Evolutionary conservation across 257 asterid species (phyloP).

Genomic region (Solanum rostratum): DNA sequence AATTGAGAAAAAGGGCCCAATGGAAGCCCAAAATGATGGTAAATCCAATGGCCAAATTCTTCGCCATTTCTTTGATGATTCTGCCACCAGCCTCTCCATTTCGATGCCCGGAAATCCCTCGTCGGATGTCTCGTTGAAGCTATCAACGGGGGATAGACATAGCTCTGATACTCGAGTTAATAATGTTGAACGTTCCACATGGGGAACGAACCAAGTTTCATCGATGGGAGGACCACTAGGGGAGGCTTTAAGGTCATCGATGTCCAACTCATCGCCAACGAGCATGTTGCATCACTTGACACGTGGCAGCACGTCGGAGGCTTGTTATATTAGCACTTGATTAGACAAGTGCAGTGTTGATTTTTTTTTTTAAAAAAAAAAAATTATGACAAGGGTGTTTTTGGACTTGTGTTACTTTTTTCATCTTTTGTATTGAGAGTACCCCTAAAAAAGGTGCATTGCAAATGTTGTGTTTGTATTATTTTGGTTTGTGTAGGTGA

Average conservation of each 20-base stretch:
- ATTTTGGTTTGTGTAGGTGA: neutral
- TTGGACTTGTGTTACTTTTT: neutral
- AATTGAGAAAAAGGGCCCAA: constrained; percentile 21
- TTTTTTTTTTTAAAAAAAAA: neutral
- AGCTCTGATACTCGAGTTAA: constrained; percentile 8
- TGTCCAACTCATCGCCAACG: constrained; percentile 54
- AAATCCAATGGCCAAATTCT: constrained; percentile 33
- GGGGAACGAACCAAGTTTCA: constrained; percentile 35
- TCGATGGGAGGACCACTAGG: constrained; percentile 85
- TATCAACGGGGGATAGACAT: constrained; percentile 42
- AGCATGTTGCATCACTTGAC: constrained; percentile 55
- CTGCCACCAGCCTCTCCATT: constrained; percentile 52
- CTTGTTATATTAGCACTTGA: constrained; percentile 36
- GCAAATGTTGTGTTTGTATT: neutral
- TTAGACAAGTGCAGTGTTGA: neutral
- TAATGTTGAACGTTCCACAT: constrained; percentile 11
- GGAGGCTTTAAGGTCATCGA: constrained; percentile 70
- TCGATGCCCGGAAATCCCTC: constrained; percentile 41
- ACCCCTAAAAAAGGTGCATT: neutral
- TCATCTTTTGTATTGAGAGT: neutral
- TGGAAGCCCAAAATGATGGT: constrained; percentile 19
- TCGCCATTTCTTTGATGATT: constrained; percentile 62
- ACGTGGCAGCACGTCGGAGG: constrained; percentile 15
- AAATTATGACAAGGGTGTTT: neutral
- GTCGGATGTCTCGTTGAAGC: constrained; percentile 66